These are phyloP conservation scores for Sclerotinia sclerotiorum DNA, from an alignment of 2,329 filamentous ascomycete species.

Conservation along the genomic window DNA sequence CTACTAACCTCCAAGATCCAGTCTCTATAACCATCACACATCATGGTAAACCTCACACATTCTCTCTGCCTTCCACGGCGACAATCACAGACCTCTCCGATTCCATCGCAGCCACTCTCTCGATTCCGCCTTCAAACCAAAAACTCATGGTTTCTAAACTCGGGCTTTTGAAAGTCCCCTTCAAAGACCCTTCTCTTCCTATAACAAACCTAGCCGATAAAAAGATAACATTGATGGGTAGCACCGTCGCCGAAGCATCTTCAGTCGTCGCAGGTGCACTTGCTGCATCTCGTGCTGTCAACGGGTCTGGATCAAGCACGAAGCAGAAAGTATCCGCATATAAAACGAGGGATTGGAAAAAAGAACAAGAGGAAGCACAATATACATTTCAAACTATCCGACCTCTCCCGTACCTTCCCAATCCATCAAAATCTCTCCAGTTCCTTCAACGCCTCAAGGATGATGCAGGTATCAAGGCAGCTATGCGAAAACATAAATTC, in stretches of 20 bases:
- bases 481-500: conserved; percentile 84
- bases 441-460: conserved; percentile 75
- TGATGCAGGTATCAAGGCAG: conserved; percentile 80
- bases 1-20: conserved; percentile 36
- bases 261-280: conserved; percentile 51
- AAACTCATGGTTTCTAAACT: conserved; percentile 67
- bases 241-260: conserved; percentile 58
- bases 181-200: conserved; percentile 56
- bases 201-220: conserved; percentile 52
- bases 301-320: conserved; percentile 31
- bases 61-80: conserved; percentile 48
- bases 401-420: conserved; percentile 74
- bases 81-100: conserved; percentile 60
- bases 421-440: conserved; percentile 66
- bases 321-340: conserved; percentile 42
- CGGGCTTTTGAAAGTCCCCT: conserved; percentile 63
- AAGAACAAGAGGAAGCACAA: conserved; percentile 49
- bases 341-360: conserved; percentile 49
- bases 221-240: conserved; percentile 66
- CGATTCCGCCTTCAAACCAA: conserved; percentile 62
- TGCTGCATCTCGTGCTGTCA: conserved; percentile 50
- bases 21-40: conserved; percentile 50
- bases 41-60: conserved; percentile 48
- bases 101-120: conserved; percentile 55
- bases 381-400: conserved; percentile 82